Evolutionary conservation across 2,329 filamentous ascomycete genomes (phyloP), one percentile per base, ranked within the genome.

Genomic region (Beauveria varroae): DNA sequence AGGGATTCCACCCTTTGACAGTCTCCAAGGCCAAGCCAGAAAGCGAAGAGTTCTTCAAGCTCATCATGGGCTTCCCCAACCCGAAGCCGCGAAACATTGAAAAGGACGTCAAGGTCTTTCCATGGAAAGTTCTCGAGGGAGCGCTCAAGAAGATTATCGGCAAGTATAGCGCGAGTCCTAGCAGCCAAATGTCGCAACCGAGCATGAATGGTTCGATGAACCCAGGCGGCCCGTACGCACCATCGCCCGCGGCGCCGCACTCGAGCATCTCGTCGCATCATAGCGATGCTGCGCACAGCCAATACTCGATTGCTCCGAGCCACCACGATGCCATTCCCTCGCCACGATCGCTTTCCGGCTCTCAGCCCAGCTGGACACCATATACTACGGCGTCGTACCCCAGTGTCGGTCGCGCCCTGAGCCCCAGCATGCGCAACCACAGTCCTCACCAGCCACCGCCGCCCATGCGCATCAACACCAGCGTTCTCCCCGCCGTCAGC

Each of bases 81-180:
- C 95, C 95, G 2, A 98, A 98, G 76, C 95, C 95, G 20, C 84
- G 95, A 64, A 97, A 98, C 71, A 99, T 99, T 66, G 95, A 98
- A 79, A 99, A 99, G 78, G 93, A 98, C 70, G 93, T 99, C 71
- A 99, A 99, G 77, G 95, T 98, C 14, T 99, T 98, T 71, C 89
- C 92, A 5, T 99, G 95, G 95, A 95, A 92, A 74, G 91, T 95
- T 63, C 81, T 99, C 50, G 84, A 85, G 54, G 84, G 86, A 63
- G 93, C 95, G 0, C 81, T 99, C 66, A 96, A 96, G 82, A 99
- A 99, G 80, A 98, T 99, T 70, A 96, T 99, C 72, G 88, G 91
- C 69, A 99, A 99, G 88, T 99, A 98, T 73, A 83, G 80, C 69
- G 79, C 79, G n/a, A 80, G 73, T 64, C 78, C 78, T 1, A 74